Conservation (phyloP, 345 rosid species). For the Cardamine occulta region DNA sequence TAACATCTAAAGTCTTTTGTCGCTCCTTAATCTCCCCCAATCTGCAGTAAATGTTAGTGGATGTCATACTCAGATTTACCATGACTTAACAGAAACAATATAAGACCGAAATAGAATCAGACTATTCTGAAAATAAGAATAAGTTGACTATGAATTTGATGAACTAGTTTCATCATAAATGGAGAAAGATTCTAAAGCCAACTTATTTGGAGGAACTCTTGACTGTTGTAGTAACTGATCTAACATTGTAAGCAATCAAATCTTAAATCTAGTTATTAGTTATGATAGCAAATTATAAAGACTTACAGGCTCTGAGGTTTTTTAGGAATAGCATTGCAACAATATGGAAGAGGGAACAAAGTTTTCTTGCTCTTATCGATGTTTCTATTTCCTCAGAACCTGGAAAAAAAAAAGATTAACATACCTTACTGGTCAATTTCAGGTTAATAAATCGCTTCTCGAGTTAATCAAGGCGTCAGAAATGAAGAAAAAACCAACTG, state of each 20-base stretch:
- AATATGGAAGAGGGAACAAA: neutral
- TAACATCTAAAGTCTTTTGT: neutral
- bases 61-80: neutral
- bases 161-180: neutral
- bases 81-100: constrained; percentile 3
- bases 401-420: constrained; percentile 11
- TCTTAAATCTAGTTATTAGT: neutral
- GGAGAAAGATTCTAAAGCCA: neutral
- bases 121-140: neutral
- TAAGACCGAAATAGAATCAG: neutral
- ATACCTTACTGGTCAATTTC: constrained; percentile 33
- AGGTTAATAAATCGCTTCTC: constrained; percentile 90
- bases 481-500: constrained; percentile 55
- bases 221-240: constrained; percentile 6
- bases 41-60: constrained; percentile 14
- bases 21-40: neutral
- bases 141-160: constrained; percentile 18
- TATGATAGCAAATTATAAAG: neutral
- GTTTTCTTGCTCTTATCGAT: neutral
- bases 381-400: constrained; percentile 19
- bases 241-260: constrained; percentile 6
- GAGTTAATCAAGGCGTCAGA: constrained; percentile 72
- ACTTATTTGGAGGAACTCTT: neutral
- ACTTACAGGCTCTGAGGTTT: constrained; percentile 23
- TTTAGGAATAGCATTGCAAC: constrained; percentile 23